Base-by-base conservation (phyloP, 441 rosid genomes). In the Manihot esculenta region DNA sequence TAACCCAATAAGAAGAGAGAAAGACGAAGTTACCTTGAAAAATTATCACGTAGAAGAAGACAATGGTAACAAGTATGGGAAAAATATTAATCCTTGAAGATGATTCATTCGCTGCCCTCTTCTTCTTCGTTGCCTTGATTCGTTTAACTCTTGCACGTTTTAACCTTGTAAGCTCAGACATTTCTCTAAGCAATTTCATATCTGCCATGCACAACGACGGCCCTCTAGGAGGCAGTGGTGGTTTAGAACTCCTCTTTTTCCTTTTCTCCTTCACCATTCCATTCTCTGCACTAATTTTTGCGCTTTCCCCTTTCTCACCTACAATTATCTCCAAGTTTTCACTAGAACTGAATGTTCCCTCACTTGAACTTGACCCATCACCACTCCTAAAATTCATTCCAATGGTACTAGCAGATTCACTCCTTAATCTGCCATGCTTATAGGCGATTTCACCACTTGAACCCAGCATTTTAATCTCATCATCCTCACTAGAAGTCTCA, bases 21-120 rank as follows among this genome's bases (percentile, higher is more conserved):
- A 10, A 56, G 60, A 26, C 18, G 26, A 56, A 24, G 45, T 60
- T 76, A 78, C 82, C 87, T 75, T 79, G 84, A 61, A 77, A 81
- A 50, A 81, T 44, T 59, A 83, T 65, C 26, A 81, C 27, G 41
- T n/a, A 67, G 48, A 76, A 67, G 78, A 83, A 77, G 57, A 81
- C 64, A 56, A 78, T 2, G 20, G 84, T 81, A 70, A 81, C 14
- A 24, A 73, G 20, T 66, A 73, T 50, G 0, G 84, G 79, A 27
- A 75, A 47, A 47, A 77, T 20, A 18, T 51, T 79, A 18, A 35
- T 50, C 12, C 59, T 41, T 1, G 79, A 67, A 17, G 77, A 77
- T 30, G 76, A 50, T 11, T 57, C 69, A 41, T 61, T 78, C 5
- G 70, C 80, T 38, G 53, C 38, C 65, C 75, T 81, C 71, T 56